Conservation (phyloP, 108 stramenopile species). For the Seminavis robusta region DNA sequence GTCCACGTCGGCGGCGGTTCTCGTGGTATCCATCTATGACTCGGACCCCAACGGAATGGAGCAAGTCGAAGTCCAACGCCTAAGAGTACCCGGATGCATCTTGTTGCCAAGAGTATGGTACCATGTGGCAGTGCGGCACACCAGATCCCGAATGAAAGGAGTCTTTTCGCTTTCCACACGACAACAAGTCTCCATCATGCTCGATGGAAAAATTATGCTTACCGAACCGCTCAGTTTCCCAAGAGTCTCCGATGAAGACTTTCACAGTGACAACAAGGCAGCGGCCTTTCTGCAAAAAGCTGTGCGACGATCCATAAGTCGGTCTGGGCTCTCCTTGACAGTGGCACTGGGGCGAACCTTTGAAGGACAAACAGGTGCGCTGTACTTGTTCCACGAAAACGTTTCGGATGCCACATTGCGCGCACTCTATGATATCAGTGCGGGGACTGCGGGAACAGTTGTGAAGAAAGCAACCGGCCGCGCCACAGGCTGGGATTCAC, state of each 20-base stretch:
- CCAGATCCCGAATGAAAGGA: constrained; percentile 52
- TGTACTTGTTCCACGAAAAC: constrained; percentile 65
- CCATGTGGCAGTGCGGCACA: constrained; percentile 72
- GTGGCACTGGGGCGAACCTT: constrained; percentile 48
- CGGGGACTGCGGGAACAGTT: constrained; percentile 28
- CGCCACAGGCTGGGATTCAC: constrained; percentile 10
- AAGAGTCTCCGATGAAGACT: constrained; percentile 16
- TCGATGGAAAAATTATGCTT: constrained; percentile 77
- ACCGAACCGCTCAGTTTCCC: constrained; percentile 60
- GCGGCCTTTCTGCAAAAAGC: background rate
- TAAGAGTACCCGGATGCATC: constrained; percentile 56
- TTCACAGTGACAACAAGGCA: background rate
- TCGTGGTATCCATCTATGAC: constrained; percentile 45
- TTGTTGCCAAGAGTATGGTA: constrained; percentile 75
- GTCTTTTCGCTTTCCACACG: constrained; percentile 56
- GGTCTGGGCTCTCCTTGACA: constrained; percentile 16
- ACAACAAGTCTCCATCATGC: constrained; percentile 67
- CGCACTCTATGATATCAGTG: constrained; percentile 50
- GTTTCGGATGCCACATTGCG: constrained; percentile 69
- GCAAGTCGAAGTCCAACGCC: too few species aligned
- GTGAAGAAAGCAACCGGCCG: background rate
- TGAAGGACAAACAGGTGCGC: constrained; percentile 66
- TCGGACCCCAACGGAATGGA: constrained; percentile 14
- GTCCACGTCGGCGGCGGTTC: background rate
- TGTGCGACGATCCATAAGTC: constrained; percentile 6